Conservation (phyloP, 2,329 filamentous ascomycete species). For the Ophiosphaerella korrae region DNA sequence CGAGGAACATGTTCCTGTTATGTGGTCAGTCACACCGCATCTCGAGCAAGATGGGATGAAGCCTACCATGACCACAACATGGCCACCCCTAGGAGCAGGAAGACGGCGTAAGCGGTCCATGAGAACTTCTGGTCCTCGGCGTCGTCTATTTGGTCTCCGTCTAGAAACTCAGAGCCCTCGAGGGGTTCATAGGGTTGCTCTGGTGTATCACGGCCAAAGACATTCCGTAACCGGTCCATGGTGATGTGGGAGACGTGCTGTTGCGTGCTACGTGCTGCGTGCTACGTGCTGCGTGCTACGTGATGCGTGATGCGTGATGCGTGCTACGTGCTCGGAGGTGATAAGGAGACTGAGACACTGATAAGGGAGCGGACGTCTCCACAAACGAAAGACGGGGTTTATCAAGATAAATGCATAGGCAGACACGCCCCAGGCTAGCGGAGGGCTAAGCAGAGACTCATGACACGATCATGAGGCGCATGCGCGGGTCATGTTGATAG, state of each 20-base stretch:
- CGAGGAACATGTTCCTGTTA: slow-evolving; percentile 94
- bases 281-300: too few species aligned
- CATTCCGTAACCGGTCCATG: slow-evolving; percentile 44
- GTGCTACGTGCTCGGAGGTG: slow-evolving; percentile 6
- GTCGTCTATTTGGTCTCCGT: slow-evolving; percentile 43
- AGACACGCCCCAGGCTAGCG: slow-evolving; percentile 25
- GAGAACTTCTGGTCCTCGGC: slow-evolving; percentile 64
- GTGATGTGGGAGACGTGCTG: not conserved
- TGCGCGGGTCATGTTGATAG: slow-evolving; percentile 18
- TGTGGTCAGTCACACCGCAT: slow-evolving; percentile 9
- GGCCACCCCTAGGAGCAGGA: slow-evolving; percentile 81
- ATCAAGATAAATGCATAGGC: slow-evolving; percentile 10
- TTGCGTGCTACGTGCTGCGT: too few species aligned
- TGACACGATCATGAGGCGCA: slow-evolving; percentile 10
- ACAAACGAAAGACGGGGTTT: slow-evolving; percentile 1
- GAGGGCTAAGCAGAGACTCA: slow-evolving; percentile 11
- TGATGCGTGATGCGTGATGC: not conserved
- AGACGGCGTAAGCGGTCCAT: slow-evolving; percentile 84
- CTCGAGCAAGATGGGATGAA: not conserved
- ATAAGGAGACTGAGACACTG: slow-evolving; percentile 5
- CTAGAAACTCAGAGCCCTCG: slow-evolving; percentile 39
- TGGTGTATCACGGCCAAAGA: slow-evolving; percentile 33
- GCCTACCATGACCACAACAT: slow-evolving; percentile 97
- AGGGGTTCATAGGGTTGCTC: slow-evolving; percentile 46
- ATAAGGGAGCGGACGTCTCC: slow-evolving; percentile 14